Evolutionary conservation across 2,329 filamentous ascomycete genomes (phyloP).

Genomic region (Stagonosporopsis cucurbitacearum): DNA sequence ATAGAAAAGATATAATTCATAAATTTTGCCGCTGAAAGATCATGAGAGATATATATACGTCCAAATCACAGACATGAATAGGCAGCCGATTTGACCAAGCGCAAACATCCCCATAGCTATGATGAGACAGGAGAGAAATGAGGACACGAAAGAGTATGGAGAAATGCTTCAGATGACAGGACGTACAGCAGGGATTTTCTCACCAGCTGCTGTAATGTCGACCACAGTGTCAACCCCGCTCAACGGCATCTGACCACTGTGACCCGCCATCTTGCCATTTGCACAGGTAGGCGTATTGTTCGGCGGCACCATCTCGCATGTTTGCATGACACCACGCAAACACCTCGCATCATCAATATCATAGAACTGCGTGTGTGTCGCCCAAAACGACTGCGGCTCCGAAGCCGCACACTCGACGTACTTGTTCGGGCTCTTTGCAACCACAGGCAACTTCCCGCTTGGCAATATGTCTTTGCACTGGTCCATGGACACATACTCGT

Average conservation of each 20-base stretch:
- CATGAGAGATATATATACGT: no score
- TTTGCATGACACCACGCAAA: slow-evolving; percentile 24
- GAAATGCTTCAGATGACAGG: not conserved
- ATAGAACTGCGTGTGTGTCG: slow-evolving; percentile 25
- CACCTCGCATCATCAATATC: slow-evolving; percentile 53
- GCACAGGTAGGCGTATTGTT: slow-evolving; percentile 28
- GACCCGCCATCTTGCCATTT: slow-evolving; percentile 18
- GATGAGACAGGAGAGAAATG: no score
- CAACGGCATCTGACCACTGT: slow-evolving; percentile 20
- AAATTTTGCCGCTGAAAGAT: no score
- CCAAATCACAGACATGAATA: no score
- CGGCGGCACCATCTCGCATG: slow-evolving; percentile 22
- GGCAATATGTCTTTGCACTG: slow-evolving; percentile 60
- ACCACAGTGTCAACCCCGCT: slow-evolving; percentile 12
- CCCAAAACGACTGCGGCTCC: slow-evolving; percentile 17
- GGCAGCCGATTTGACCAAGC: no score
- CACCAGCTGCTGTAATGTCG: slow-evolving; percentile 25
- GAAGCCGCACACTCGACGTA: slow-evolving; percentile 21
- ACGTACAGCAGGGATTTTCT: slow-evolving; percentile 1
- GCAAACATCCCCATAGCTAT: no score
- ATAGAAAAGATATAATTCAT: no score
- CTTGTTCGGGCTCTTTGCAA: slow-evolving; percentile 25
- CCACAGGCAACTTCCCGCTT: slow-evolving; percentile 22
- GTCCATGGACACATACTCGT: slow-evolving; percentile 56
- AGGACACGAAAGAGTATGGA: not conserved